A percentile compares a stretch with the other conserved stretches of the same genome.
These are phyloP conservation scores for Grosmannia serpens DNA, from an alignment of 2,329 filamentous ascomycete genomes.

Conservation along the genomic window DNA sequence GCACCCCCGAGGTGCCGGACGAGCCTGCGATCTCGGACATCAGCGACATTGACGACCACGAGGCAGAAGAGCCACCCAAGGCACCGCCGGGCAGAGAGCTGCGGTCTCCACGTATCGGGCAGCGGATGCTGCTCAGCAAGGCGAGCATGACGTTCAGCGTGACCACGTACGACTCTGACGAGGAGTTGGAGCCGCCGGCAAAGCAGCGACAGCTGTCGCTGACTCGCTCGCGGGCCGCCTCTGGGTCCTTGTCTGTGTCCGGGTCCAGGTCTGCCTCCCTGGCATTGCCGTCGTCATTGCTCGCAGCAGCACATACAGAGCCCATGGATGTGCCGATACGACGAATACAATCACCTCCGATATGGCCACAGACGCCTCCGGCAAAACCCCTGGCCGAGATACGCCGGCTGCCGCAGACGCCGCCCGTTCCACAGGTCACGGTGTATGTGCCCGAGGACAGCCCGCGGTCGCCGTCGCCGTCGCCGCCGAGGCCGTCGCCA, in stretches of 20 bases:
- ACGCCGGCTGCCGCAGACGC: not conserved
- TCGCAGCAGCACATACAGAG: not conserved
- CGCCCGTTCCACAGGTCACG: not conserved
- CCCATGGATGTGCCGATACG: not conserved
- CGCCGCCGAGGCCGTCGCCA: constrained; percentile 14
- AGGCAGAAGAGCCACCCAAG: not conserved
- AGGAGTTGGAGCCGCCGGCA: constrained; percentile 5
- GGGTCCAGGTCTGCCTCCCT: not conserved
- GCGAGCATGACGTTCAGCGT: constrained; percentile 11
- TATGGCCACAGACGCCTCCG: not conserved
- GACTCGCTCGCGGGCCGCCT: not conserved
- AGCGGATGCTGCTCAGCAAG: constrained; percentile 6
- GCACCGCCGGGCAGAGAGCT: not conserved
- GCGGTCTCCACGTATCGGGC: not conserved
- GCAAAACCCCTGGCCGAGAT: not conserved
- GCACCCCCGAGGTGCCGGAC: not conserved
- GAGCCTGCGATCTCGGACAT: constrained; percentile 34
- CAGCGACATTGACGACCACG: constrained; percentile 41
- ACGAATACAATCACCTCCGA: constrained; percentile 3
- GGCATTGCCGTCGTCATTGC: not conserved
- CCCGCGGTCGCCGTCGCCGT: not conserved
- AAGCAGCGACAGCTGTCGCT: not conserved
- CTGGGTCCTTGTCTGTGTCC: not conserved
- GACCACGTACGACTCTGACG: constrained; percentile 9
- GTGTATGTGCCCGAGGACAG: not conserved